Conservation (phyloP, 305 asterid genomes). For the Fraxinus albicans region DNA sequence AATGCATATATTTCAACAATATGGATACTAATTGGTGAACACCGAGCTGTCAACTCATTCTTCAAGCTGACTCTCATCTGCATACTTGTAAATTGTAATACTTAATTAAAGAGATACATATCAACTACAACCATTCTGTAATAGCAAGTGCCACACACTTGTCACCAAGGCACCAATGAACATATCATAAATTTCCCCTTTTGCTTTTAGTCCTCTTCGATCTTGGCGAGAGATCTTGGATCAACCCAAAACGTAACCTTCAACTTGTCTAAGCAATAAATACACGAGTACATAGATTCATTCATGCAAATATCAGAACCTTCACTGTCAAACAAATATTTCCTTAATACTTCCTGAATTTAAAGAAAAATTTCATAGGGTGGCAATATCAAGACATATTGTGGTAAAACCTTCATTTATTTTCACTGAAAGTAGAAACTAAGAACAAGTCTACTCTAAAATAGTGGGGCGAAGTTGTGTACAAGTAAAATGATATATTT, state of each 20-base stretch:
- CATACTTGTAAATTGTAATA: neutral
- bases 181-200: neutral
- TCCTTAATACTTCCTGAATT: neutral
- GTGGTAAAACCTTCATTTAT: neutral
- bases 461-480: neutral
- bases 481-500: neutral
- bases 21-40: neutral
- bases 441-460: neutral
- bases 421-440: neutral
- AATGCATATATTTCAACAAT: no score
- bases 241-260: neutral
- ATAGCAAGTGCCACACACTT: neutral
- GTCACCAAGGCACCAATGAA: neutral
- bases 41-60: neutral
- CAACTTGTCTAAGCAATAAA: neutral
- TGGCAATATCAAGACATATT: neutral
- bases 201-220: neutral
- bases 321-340: neutral
- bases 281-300: neutral
- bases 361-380: neutral
- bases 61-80: neutral
- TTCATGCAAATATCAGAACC: neutral
- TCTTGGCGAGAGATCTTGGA: neutral
- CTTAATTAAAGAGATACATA: neutral
- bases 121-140: neutral